Base-by-base conservation (phyloP, 306 rosid genomes). In the Quillaja saponaria region DNA sequence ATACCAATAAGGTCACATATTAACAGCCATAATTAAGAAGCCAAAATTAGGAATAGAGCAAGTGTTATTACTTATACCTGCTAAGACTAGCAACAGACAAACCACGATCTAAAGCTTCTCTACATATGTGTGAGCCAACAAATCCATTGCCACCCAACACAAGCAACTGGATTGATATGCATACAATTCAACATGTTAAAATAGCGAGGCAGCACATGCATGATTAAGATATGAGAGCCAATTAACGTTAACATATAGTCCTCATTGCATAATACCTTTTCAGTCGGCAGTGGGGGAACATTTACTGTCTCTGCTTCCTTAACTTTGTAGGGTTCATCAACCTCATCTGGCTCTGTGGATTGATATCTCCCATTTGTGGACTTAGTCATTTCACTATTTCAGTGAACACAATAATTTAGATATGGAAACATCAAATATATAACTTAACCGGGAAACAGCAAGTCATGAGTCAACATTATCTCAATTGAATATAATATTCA, bases 111-210 rank as follows among this genome's bases (percentile, higher is more conserved):
- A 92, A 63, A 45, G 96, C 99, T 72, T 86, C 99, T 70, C 74
- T 79, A 71, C 95, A 86, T 40, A 92, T 28, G 68, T 92, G 95
- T 15, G 96, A 92, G 67, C 99, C 99, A 68, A 92, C 95, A 76
- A 92, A 92, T 55, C 99, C 99, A 76, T 84, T 92, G 74, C 96
- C 99, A 64, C 96, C 96, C 88, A 92, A 69, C 71, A 92, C 96
- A 71, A 92, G 95, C 76, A 92, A 76, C 99, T 92, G 76, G 65
- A 61, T 59, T 37, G 66, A 74, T 45, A 64, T 41, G 44, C 77
- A 73, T 28, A 48, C 44, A 76, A 49, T 69, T 16, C 52, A 66
- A 13, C 53, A 71, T 10, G 54, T 19, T 34, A 72, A 45, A 73
- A 59, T 16, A 55, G 28, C 11, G 20, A 18, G 64, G 55, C 11